Evolutionary conservation across 805 yeast species (phyloP), one percentile per base, ranked within the genome.

Genomic region (Teunomyces atbi): DNA sequence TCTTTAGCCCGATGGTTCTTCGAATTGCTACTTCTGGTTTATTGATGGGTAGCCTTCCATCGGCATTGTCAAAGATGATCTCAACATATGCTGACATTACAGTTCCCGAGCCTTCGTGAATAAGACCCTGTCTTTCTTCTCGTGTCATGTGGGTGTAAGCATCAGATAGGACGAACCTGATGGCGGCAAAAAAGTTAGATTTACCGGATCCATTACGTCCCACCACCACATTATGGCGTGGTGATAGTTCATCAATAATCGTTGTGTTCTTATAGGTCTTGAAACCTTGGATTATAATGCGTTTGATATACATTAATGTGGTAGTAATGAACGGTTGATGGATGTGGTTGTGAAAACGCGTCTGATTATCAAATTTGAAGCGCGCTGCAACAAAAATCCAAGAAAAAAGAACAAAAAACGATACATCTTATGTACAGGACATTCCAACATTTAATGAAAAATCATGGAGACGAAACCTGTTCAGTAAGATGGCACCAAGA

Each of bases 161-260:
- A 61, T 92, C 97, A 39, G 96, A 84, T 16, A 94, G 65, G 8
- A 90, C 97, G 68, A 91, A 94, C 51, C 97, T 74, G 46, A 92
- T 86, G 8, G 99, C 98, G 12, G 96, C 90, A 64, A 92, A 94
- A 67, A 92, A 86, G 64, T 94, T 92, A 34, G 96, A 88, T 63
- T 94, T 92, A 6, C 99, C 99, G 6, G 96, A 87, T n/a, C 97
- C 97, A 66, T 91, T 91, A 42, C 96, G 71, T 2, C 97, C 97
- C 27, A 91, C 73, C 6, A 63, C 89, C 16, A 92, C 95, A 66
- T 92, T 92, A 59, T 84, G 86, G 45, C 81, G 81, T 0, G 96
- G 92, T 1, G 95, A 85, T 27, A 94, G 71, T 12, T 80, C 73
- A 35, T 86, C 94, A 10, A 91, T 79, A 3, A 81, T 77, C 0